These are phyloP conservation scores for Candida xiaguanensis DNA, from an alignment of 805 yeast genomes.

Conservation along the genomic window DNA sequence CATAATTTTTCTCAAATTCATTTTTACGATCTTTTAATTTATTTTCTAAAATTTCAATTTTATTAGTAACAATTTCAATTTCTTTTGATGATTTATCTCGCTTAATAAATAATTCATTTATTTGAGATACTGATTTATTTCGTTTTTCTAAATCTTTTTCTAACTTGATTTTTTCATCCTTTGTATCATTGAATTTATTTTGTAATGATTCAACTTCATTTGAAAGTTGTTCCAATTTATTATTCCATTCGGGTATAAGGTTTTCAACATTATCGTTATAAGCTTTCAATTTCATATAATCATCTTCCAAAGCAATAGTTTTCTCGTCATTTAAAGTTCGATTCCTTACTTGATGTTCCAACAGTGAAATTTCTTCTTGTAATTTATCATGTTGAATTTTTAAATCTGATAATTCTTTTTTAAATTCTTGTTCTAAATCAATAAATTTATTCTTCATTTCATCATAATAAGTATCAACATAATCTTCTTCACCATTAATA, in stretches of 20 bases:
- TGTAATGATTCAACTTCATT: constrained; percentile 17
- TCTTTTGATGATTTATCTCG: constrained; percentile 54
- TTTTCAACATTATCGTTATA: constrained; percentile 64
- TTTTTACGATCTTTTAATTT: constrained; percentile 46
- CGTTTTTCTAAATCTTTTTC: constrained; percentile 43
- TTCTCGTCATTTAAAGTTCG: constrained; percentile 53
- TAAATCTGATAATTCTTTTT: constrained; percentile 24
- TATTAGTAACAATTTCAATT: constrained; percentile 42
- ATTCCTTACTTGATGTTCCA: constrained; percentile 39
- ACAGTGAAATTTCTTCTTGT: constrained; percentile 37
- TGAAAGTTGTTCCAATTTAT: constrained; percentile 38
- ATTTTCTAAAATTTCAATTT: constrained; percentile 45
- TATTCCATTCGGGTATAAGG: constrained; percentile 62
- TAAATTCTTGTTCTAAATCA: constrained; percentile 46
- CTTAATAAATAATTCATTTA: constrained; percentile 61
- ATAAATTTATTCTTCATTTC: constrained; percentile 59
- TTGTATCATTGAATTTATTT: background rate
- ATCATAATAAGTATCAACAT: constrained; percentile 41
- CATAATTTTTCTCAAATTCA: constrained; percentile 47
- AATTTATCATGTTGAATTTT: constrained; percentile 32
- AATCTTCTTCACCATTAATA: constrained; percentile 63
- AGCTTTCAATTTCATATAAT: constrained; percentile 65
- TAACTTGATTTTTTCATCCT: constrained; percentile 28
- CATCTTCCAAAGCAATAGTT: constrained; percentile 62
- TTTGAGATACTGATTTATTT: constrained; percentile 59